Base-by-base conservation (phyloP, 1,139 yeast genomes). In the Dujonia santamariae region DNA sequence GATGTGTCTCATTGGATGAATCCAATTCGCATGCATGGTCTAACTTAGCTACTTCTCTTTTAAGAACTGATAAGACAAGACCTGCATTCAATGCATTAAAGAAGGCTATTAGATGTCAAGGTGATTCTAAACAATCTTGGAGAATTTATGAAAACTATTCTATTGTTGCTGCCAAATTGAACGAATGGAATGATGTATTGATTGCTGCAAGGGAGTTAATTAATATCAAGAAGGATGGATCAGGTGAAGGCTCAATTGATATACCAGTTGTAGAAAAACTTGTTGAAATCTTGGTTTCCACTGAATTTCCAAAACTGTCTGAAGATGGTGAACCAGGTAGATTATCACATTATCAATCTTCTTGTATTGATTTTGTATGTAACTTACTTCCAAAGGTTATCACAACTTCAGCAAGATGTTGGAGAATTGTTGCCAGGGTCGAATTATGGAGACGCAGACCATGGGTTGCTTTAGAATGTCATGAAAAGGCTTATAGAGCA, bases 21-120 rank as follows among this genome's bases (percentile, higher is more conserved):
- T 72, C 80, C 1, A 88, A 81, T 50, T 73, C 94, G 0, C 80
- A 80, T 53, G 80, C 96, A 1, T 94, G 98, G 98, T 82, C 96
- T n/a, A 94, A 92, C 53, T 69, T 94, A 47, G 90, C 96, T 4
- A 80, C 95, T 13, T 80, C 97, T 0, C 69, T 86, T 37, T 62
- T 88, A 30, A 75, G 77, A 42, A 54, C 75, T 32, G 81, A 75
- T 34, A 85, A 85, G 55, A 59, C 75, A 19, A 72, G 75, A 40
- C 95, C 87, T 43, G 95, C 97, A 0, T 83, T 85, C 47, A 80
- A 76, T 46, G 96, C 97, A 0, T 65, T 88, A 43, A 80, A 83
- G 50, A 78, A 78, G 42, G 96, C 97, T 0, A 71, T 85, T 16
- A 63, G 82, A 40, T 69, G 72, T 17, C 83, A 87, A 17, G 80